Conservation (phyloP, 331 rosid genomes). For the Pyracantha coccinea region DNA sequence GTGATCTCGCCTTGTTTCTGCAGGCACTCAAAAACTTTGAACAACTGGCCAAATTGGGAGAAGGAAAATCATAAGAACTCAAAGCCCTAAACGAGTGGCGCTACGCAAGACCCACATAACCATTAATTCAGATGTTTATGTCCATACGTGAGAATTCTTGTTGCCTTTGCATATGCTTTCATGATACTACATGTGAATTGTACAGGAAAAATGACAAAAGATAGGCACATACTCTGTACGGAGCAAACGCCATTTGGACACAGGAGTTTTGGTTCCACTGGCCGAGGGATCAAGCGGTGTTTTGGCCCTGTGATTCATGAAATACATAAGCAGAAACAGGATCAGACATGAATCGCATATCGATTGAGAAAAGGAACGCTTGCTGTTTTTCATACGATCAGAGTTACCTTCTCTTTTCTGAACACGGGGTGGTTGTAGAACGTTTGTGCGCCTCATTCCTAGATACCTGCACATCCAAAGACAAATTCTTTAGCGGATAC, state of each 20-base stretch:
- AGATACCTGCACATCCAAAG: constrained; percentile 29
- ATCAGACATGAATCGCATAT: background rate
- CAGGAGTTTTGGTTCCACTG: constrained; percentile 21
- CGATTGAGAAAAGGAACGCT: background rate
- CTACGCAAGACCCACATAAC: background rate
- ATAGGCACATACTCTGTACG: constrained; percentile 37
- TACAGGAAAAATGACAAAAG: background rate
- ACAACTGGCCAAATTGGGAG: constrained; percentile 25
- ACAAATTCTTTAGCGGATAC: constrained; percentile 6
- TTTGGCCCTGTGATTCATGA: constrained; percentile 33
- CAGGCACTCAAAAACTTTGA: constrained; percentile 39
- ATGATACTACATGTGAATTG: background rate
- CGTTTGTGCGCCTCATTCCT: constrained; percentile 41
- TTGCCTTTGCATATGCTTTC: background rate
- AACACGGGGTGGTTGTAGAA: constrained; percentile 54
- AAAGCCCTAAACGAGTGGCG: background rate
- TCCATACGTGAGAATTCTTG: background rate
- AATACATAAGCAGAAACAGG: background rate
- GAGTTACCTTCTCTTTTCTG: constrained; percentile 56
- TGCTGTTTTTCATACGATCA: background rate
- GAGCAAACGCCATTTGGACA: constrained; percentile 53
- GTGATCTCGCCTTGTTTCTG: constrained; percentile 66
- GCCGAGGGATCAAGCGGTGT: constrained; percentile 41
- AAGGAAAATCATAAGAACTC: constrained; percentile 5
- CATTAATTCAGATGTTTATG: background rate